Evolutionary conservation across 2,329 filamentous ascomycete species (phyloP).

Genomic region (Phialemonium atrogriseum): DNA sequence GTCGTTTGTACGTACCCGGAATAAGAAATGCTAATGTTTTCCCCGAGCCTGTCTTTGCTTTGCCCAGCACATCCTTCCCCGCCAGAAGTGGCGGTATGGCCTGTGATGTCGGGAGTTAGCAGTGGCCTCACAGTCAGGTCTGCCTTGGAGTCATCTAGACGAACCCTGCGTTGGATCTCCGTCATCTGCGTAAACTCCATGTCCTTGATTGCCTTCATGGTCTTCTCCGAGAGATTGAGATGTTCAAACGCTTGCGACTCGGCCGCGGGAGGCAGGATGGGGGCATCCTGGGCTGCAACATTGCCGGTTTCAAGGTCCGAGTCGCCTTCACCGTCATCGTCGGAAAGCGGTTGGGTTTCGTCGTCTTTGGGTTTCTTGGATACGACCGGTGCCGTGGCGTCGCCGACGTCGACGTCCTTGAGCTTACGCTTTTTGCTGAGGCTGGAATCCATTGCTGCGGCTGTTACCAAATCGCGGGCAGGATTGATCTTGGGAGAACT

Average conservation of each 20-base stretch:
- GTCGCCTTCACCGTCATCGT: constrained; percentile 7
- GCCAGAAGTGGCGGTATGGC: constrained; percentile 83
- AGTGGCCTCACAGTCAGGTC: too few relatives aligned
- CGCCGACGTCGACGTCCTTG: constrained; percentile 19
- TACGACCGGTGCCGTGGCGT: constrained; percentile 7
- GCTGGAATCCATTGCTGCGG: constrained; percentile 21
- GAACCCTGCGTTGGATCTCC: constrained; percentile 80
- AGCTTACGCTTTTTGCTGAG: constrained; percentile 27
- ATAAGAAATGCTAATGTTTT: constrained; percentile 95
- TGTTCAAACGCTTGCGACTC: constrained; percentile 68
- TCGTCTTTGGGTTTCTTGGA: constrained; percentile 10
- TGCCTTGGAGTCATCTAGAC: too few relatives aligned
- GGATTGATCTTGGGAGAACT: too few relatives aligned
- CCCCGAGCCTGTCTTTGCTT: constrained; percentile 91
- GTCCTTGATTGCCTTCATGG: constrained; percentile 74
- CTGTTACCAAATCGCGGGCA: too few relatives aligned
- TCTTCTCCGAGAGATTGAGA: constrained; percentile 79
- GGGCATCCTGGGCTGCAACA: constrained; percentile 30
- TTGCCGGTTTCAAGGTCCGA: constrained; percentile 8
- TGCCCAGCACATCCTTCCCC: constrained; percentile 86
- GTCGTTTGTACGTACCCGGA: too few relatives aligned
- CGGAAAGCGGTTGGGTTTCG: background rate
- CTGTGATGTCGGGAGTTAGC: too few relatives aligned
- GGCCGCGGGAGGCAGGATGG: constrained; percentile 50
- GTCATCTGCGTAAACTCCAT: constrained; percentile 98